Evolutionary conservation across 2,329 filamentous ascomycete species (phyloP), one percentile per base, ranked within the genome.

Genomic region (Aschersonia sp.): DNA sequence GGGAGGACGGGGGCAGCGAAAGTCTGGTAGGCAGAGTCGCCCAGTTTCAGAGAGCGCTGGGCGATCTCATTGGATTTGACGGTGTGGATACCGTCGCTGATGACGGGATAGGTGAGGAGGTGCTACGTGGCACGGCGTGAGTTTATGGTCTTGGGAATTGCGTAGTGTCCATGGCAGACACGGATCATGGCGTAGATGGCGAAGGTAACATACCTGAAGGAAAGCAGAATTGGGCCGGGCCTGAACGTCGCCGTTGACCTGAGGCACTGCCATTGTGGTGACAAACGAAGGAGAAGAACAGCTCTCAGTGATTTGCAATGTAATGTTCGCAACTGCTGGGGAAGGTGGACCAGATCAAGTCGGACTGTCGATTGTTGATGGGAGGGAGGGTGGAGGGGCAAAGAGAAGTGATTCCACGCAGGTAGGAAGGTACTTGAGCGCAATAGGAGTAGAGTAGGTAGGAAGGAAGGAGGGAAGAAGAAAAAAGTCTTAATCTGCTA

Each of bases 1-100:
- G 86, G 85, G 48, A 91, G 68, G 53, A 95, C 68, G 28, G 89
- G 87, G 56, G 82, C 83, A 62, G 84, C 83, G 59, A 95, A 75
- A 54, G 77, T 80, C 61, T 80, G 71, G 73, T 89, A 94, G 58
- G 82, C 82, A 51, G 80, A 77, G 61, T 85, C 78, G 63, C 83
- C 78, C 53, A 92, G 68, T 58, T 84, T 74, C 61, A 96, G 71
- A 43, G 88, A 89, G 69, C 83, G 89, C 64, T 88, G 82, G 61
- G 86, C 89, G 61, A 86, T 83, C 46, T 86, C 82, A 69, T 91
- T 87, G 61, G 77, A 72, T 68, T 89, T 86, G 76, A 94, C 83
- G 61, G 79, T 81, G 51, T 78, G 71, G 66, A 95, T 79, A 59
- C 81, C 72, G 65, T 94, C 88, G 61, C 78, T 79, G 61, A 96